Evolutionary conservation across 116 monocot species (phyloP), one percentile per base, ranked within the genome.

Genomic region (Papilionanthe hybrid): DNA sequence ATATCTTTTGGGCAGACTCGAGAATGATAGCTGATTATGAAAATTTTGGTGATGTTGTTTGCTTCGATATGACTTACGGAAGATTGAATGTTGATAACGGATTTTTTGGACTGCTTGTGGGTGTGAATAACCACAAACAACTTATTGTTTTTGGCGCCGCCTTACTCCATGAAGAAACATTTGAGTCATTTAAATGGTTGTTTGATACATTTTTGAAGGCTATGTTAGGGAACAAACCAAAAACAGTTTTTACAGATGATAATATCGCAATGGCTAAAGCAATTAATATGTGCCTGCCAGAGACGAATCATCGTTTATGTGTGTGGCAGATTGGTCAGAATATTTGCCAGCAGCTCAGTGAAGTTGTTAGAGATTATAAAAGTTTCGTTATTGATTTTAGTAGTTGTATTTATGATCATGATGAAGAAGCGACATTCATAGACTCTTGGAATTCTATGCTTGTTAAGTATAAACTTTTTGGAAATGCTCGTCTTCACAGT

Each of bases 1-100:
- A 89, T 67, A 68, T 89, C 18, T 89, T 86, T 82, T 86, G 82
- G 84, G 82, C 86, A 6, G 84, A 89, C 81, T 84, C 84, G 19
- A 79, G 66, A 42, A 82, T 82, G 79, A 78, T 89, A 25, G 37
- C 79, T 29, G 88, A 86, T 48, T 86, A 83, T 75, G 80, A 18
- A 27, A 78, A 75, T 76, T 89, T 83, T 60, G 83, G 83, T 42
- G 88, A 86, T 81, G 80, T 81, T 65, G 77, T 89, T 2, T 80
- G 77, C 23, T 83, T 89, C 76, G 88, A 86, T 75, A 83, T 83
- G 44, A 84, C 80, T 45, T 81, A 77, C 42, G 78, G 56, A 57
- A 81, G 74, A 71, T 79, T 79, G 37, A 82, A 42, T 53, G 5
- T 60, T 18, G 76, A 79, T 17, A 49, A 53, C n/a, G 67, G 77